phyloP scores from a whole-genome alignment of 2,329 filamentous ascomycete species.

The Cryphonectria naterciae region DNA sequence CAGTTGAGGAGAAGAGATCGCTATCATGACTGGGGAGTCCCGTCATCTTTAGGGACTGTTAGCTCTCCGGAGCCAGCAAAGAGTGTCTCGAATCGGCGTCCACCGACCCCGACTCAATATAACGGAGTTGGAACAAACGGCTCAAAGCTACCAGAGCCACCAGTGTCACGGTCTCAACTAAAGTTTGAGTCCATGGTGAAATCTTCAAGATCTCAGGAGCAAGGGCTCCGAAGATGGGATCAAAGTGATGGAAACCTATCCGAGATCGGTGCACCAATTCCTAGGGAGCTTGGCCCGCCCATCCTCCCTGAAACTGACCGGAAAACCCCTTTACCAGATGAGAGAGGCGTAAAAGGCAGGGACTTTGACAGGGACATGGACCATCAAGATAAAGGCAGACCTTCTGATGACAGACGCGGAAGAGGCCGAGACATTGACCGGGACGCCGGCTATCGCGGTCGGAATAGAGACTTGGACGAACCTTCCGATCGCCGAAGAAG shows the following conservation, averaged over 20 bases:
- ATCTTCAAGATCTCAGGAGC: neutral
- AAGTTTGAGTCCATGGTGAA: constrained; percentile 2
- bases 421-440: constrained; percentile 13
- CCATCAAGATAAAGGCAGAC: neutral
- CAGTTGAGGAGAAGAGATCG: neutral
- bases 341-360: neutral
- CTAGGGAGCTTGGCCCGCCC: constrained; percentile 2
- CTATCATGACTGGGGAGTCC: constrained; percentile 2
- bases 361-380: neutral
- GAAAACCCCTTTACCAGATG: neutral
- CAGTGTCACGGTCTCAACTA: neutral
- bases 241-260: neutral
- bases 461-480: constrained; percentile 19
- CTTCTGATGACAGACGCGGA: neutral
- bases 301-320: constrained; percentile 2
- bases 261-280: neutral
- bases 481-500: constrained; percentile 2
- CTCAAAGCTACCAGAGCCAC: neutral
- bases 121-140: neutral
- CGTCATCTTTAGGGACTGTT: neutral
- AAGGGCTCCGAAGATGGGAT: neutral
- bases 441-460: constrained; percentile 15
- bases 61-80: constrained; percentile 2
- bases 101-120: neutral
- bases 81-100: neutral